phyloP scores from a whole-genome alignment of 257 asterid genomes.

The Salvia miltiorrhiza region DNA sequence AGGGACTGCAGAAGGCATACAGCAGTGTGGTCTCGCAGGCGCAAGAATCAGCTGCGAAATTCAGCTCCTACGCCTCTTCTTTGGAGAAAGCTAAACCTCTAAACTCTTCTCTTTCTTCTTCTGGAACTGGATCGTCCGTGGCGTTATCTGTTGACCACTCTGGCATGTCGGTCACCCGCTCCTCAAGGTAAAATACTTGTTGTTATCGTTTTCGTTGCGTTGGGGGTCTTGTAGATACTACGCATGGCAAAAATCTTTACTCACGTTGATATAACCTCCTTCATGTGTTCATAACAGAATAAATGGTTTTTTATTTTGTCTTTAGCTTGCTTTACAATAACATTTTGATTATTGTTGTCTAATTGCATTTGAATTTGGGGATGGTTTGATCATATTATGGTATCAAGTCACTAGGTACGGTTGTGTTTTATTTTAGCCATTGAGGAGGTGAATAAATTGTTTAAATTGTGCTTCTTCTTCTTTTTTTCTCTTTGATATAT shows the following conservation, averaged over 20 bases:
- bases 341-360: not conserved
- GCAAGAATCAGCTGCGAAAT: conserved; percentile 33
- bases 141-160: conserved; percentile 34
- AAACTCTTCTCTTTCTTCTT: conserved; percentile 25
- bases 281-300: not conserved
- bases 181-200: conserved; percentile 37
- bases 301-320: not conserved
- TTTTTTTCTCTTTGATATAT: not conserved
- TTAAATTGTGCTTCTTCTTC: not conserved
- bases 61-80: conserved; percentile 45
- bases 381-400: not conserved
- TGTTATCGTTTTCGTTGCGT: not conserved
- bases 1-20: conserved; percentile 49
- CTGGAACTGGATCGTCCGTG: conserved; percentile 38
- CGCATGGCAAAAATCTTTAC: too few relatives aligned
- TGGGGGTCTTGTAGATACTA: too few relatives aligned
- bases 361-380: not conserved
- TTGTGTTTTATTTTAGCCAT: not conserved
- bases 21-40: conserved; percentile 49
- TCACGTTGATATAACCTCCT: not conserved
- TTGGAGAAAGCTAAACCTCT: conserved; percentile 41
- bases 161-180: conserved; percentile 41
- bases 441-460: not conserved
- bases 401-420: not conserved
- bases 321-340: not conserved